phyloP scores from a whole-genome alignment of 108 stramenopile species.

The Skeletonema tropicum region DNA sequence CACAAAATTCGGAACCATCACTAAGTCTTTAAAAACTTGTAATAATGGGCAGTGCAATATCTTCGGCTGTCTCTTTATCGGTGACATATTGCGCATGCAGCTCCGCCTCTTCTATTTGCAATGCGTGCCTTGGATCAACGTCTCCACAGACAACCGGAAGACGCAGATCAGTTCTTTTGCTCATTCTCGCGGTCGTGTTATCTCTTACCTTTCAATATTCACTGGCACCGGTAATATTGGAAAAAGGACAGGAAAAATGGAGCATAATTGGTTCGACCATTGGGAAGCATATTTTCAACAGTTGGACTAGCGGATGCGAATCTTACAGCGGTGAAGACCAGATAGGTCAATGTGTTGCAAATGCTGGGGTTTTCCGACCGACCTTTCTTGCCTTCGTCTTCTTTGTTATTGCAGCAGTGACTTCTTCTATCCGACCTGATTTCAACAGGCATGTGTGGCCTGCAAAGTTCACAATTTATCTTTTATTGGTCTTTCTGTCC shows the following conservation, averaged over 20 bases:
- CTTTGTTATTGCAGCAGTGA: conserved; percentile 63
- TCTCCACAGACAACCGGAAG: conserved; percentile 63
- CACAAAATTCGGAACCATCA: too few species aligned
- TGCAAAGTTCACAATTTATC: conserved; percentile 75
- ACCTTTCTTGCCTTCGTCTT: conserved; percentile 68
- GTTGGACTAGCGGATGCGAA: conserved; percentile 76
- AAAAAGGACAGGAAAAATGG: conserved; percentile 57
- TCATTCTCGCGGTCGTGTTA: conserved; percentile 59
- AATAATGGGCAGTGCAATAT: conserved; percentile 18
- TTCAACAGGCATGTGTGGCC: conserved; percentile 80
- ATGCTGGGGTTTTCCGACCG: conserved; percentile 84
- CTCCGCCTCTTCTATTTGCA: conserved; percentile 64
- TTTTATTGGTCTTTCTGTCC: conserved; percentile 55
- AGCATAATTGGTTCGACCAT: conserved; percentile 54
- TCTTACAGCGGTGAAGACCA: conserved; percentile 46
- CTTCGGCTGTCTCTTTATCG: conserved; percentile 57
- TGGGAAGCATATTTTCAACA: conserved; percentile 58
- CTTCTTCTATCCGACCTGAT: conserved; percentile 51
- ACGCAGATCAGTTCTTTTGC: conserved; percentile 77
- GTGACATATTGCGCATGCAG: conserved; percentile 71
- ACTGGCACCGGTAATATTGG: conserved; percentile 70
- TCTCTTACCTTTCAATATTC: conserved; percentile 81
- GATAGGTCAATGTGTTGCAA: conserved; percentile 68
- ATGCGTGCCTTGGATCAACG: conserved; percentile 72
- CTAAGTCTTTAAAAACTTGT: neutral